Base-by-base conservation (phyloP, 2,329 filamentous ascomycete species). In the Eutypa lata region DNA sequence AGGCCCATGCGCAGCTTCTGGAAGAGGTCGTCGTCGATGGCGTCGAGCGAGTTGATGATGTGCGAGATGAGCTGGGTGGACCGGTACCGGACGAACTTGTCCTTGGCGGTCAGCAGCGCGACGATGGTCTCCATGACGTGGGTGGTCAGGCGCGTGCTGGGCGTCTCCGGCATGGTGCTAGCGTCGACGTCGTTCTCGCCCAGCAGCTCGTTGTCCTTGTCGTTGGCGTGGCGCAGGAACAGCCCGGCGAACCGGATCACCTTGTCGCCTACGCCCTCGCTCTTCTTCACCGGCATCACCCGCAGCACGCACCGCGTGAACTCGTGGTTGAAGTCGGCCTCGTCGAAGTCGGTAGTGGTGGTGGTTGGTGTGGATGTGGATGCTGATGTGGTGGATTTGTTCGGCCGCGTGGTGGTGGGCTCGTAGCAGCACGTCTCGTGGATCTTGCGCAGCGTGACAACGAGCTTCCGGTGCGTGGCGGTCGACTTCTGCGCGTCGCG, bases 11-110 rank as follows among this genome's bases (percentile, higher is more conserved):
- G 83, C 55, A 97, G 78, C 54, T 90, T 83, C 62, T 91, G 86
- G 68, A 96, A 99, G 11, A 97, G 74, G 47, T 94, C 90, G 67
- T 96, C 91, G 64, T 97, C 94, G 62, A 97, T 90, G 2, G 90
- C 87, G 57, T 96, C 90, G 24, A 99, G 79, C 13, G 89, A 94
- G 73, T 96, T 96, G 73, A 99, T 88, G 57, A 97, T 86, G 68
- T 96, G 90, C 2, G 91, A 89, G 50, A 96, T 85, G 49, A 96
- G 83, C 68, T 99, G 94, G 0, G 93, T 95, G 4, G 91, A 85
- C 53, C 94, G 82, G 71, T 91, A 99, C 53, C 94, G 84, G 46
- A 97, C 88, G 54, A 88, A 88, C 72, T 97, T 97, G 72, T 99
- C 94, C 72, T 96, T 97, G 43, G 89, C 84, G 10, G 81, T 81